Percentiles rank a stretch among this genome's conserved stretches.
Conservation (phyloP, 352 stramenopile genomes). For the Saprolegnia parasitica region DNA sequence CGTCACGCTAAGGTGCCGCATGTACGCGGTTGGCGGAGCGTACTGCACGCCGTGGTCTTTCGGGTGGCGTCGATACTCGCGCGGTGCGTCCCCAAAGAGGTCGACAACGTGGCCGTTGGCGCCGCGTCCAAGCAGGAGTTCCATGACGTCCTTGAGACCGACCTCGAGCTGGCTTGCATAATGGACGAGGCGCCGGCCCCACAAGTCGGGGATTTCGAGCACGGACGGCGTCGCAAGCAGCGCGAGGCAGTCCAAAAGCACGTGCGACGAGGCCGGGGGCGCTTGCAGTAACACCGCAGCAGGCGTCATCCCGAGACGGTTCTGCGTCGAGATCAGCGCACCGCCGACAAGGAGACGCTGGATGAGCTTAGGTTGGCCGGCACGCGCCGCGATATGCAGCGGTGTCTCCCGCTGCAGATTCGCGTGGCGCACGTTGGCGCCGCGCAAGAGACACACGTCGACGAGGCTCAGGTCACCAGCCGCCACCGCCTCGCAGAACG, state of each 20-base stretch:
- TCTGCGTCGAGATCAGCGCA: constrained; percentile 54
- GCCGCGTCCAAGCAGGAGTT: constrained; percentile 30
- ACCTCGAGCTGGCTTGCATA: constrained; percentile 31
- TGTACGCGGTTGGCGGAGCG: constrained; percentile 34
- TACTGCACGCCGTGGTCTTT: constrained; percentile 32
- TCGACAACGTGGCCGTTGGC: constrained; percentile 36
- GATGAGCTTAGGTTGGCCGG: constrained; percentile 47
- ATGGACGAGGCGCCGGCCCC: constrained; percentile 55
- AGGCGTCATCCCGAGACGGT: constrained; percentile 67
- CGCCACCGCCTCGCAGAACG: constrained; percentile 55
- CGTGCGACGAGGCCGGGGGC: neutral
- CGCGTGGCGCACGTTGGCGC: constrained; percentile 50
- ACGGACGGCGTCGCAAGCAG: constrained; percentile 2
- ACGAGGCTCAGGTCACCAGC: constrained; percentile 46
- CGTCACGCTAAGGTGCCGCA: constrained; percentile 32
- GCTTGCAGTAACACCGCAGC: constrained; percentile 42
- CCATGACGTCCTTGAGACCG: constrained; percentile 34
- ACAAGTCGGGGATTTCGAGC: constrained; percentile 40
- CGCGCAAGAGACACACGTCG: constrained; percentile 62
- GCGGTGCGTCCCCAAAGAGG: constrained; percentile 58
- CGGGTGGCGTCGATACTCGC: constrained; percentile 45
- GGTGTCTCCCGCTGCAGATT: constrained; percentile 66
- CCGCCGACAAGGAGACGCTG: constrained; percentile 48
- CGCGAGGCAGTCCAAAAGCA: constrained; percentile 22
- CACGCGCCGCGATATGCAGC: constrained; percentile 57